These are phyloP conservation scores for Debaryomyces singareniensis DNA, from an alignment of 1,139 yeast species.

Conservation along the genomic window DNA sequence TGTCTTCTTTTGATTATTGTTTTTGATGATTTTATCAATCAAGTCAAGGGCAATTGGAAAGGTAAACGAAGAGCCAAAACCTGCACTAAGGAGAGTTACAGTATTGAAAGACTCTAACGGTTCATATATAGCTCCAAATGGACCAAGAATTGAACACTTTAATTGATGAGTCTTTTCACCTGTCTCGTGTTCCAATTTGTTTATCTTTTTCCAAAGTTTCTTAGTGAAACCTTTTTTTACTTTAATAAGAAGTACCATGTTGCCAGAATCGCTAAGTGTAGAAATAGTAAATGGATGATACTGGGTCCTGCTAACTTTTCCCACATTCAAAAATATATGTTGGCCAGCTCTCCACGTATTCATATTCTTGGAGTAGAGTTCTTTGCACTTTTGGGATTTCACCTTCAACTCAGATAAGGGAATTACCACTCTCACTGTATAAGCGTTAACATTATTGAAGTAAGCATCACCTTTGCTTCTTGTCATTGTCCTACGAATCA, in stretches of 20 bases:
- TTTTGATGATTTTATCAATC: constrained; percentile 17
- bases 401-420: constrained; percentile 18
- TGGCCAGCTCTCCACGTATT: constrained; percentile 43
- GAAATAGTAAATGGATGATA: constrained; percentile 46
- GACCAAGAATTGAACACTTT: constrained; percentile 36
- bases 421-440: constrained; percentile 33
- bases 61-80: constrained; percentile 41
- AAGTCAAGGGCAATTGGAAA: constrained; percentile 41
- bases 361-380: neutral
- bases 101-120: constrained; percentile 38
- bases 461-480: constrained; percentile 37
- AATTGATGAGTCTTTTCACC: constrained; percentile 11
- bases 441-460: constrained; percentile 36
- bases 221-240: constrained; percentile 40
- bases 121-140: constrained; percentile 38
- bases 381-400: constrained; percentile 18
- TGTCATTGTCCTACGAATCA: constrained; percentile 26
- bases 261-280: constrained; percentile 29
- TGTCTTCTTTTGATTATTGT: constrained; percentile 24
- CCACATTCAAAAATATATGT: constrained; percentile 36
- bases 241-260: constrained; percentile 33
- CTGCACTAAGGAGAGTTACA: constrained; percentile 36
- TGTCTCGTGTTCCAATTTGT: constrained; percentile 9
- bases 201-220: constrained; percentile 22
- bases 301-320: constrained; percentile 30